These are phyloP conservation scores for Venturiaceae sp. DNA, from an alignment of 2,329 filamentous ascomycete genomes.

Conservation along the genomic window DNA sequence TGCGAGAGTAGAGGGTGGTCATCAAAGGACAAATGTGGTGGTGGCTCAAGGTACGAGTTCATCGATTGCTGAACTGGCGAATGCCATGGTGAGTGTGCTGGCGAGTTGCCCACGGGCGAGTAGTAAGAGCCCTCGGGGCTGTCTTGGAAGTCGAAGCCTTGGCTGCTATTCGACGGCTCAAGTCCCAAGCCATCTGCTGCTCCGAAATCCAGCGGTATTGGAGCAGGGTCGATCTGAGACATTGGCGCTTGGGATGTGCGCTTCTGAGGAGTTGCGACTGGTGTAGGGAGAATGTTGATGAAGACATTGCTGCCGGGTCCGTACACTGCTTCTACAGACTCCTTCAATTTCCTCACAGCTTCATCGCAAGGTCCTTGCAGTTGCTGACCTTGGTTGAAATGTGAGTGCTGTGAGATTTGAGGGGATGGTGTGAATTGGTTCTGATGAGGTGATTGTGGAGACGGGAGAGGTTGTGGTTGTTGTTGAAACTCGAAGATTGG, in stretches of 20 bases:
- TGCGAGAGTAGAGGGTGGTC: slow-evolving; percentile 14
- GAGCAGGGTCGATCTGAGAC: slow-evolving; percentile 39
- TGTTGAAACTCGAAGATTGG: slow-evolving; percentile 2
- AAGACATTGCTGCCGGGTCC: slow-evolving; percentile 30
- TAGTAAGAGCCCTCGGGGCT: slow-evolving; percentile 28
- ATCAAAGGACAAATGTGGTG: slow-evolving; percentile 12
- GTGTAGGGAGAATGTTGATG: slow-evolving; percentile 44
- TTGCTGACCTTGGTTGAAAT: background rate
- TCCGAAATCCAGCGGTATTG: slow-evolving; percentile 39
- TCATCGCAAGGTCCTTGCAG: slow-evolving; percentile 4
- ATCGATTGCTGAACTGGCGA: slow-evolving; percentile 25
- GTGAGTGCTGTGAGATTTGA: background rate
- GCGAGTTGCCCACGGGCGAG: slow-evolving; percentile 40
- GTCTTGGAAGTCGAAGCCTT: slow-evolving; percentile 6
- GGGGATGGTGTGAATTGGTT: slow-evolving; percentile 1
- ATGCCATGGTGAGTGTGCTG: slow-evolving; percentile 23
- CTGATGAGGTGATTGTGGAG: slow-evolving; percentile 6
- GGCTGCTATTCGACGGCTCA: slow-evolving; percentile 13
- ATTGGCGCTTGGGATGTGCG: slow-evolving; percentile 16
- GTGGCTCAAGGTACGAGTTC: slow-evolving; percentile 9
- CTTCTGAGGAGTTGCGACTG: slow-evolving; percentile 38
- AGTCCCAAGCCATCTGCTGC: slow-evolving; percentile 19
- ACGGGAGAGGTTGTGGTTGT: slow-evolving; percentile 5
- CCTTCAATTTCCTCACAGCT: slow-evolving; percentile 27
- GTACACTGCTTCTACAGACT: slow-evolving; percentile 34